These are phyloP conservation scores for Fusarium brachygibbosum DNA, from an alignment of 2,329 filamentous ascomycete genomes.

Conservation along the genomic window DNA sequence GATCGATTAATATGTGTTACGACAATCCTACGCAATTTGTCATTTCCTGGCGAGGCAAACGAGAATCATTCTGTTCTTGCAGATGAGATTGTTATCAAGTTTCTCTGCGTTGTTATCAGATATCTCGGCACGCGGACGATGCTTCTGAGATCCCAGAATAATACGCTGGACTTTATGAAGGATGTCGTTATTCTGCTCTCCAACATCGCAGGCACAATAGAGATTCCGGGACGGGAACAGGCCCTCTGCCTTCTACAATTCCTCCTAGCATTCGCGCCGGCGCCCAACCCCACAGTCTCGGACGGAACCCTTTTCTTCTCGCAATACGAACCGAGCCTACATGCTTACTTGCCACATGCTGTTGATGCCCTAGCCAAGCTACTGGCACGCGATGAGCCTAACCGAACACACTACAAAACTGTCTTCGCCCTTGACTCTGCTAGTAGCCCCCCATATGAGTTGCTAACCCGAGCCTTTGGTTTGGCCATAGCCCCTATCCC, in stretches of 20 bases:
- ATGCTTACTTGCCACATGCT: conserved; percentile 90
- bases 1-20: conserved; percentile 91
- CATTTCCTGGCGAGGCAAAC: conserved; percentile 75
- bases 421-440: conserved; percentile 82
- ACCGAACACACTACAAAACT: conserved; percentile 84
- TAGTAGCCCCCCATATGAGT: conserved; percentile 76
- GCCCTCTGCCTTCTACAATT: conserved; percentile 89
- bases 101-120: conserved; percentile 85
- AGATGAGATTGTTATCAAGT: conserved; percentile 82
- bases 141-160: conserved; percentile 83
- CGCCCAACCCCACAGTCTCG: conserved; percentile 72
- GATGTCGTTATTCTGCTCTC: conserved; percentile 90
- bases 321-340: conserved; percentile 81
- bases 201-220: conserved; percentile 84
- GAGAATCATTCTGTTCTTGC: conserved; percentile 81
- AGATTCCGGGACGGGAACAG: conserved; percentile 88
- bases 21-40: conserved; percentile 92
- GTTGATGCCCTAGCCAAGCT: conserved; percentile 93
- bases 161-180: conserved; percentile 97
- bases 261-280: conserved; percentile 88
- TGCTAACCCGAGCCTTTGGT: conserved; percentile 88
- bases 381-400: conserved; percentile 92
- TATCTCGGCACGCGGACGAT: conserved; percentile 91
- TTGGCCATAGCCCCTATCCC: conserved; percentile 89
- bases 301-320: conserved; percentile 79